Conservation (phyloP, 208 protist genomes). For the Acanthamoeba culbertsoni region DNA sequence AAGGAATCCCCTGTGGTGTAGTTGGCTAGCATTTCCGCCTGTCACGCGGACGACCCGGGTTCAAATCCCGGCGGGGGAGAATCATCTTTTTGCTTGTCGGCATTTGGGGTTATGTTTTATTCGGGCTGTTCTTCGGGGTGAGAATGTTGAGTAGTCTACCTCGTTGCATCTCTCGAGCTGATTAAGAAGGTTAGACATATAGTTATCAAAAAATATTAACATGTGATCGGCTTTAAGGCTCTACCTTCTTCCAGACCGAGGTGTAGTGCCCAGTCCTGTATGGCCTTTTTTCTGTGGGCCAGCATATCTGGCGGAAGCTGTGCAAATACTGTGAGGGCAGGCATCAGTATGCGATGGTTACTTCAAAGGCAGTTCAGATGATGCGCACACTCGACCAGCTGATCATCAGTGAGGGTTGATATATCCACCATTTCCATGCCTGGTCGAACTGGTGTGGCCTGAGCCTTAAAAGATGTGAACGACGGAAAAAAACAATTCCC, state of each 20-base stretch:
- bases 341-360: not conserved
- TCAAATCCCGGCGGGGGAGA: too few relatives aligned
- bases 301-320: not conserved
- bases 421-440: not conserved
- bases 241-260: not conserved
- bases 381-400: not conserved
- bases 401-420: not conserved
- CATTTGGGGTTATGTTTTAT: not conserved
- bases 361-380: not conserved
- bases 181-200: not conserved
- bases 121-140: not conserved
- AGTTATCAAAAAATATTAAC: not conserved
- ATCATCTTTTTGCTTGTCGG: too few relatives aligned
- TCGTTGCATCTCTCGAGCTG: not conserved
- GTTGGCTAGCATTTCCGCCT: too few relatives aligned
- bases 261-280: constrained; percentile 20
- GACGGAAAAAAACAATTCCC: not conserved
- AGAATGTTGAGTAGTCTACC: constrained; percentile 11
- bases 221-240: not conserved
- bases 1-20: too few relatives aligned
- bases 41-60: too few relatives aligned
- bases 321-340: not conserved
- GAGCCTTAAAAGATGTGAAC: not conserved
- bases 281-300: not conserved
- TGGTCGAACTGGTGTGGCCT: not conserved